Evolutionary conservation across 306 rosid genomes (phyloP).

Genomic region (Gleditsia sinensis): DNA sequence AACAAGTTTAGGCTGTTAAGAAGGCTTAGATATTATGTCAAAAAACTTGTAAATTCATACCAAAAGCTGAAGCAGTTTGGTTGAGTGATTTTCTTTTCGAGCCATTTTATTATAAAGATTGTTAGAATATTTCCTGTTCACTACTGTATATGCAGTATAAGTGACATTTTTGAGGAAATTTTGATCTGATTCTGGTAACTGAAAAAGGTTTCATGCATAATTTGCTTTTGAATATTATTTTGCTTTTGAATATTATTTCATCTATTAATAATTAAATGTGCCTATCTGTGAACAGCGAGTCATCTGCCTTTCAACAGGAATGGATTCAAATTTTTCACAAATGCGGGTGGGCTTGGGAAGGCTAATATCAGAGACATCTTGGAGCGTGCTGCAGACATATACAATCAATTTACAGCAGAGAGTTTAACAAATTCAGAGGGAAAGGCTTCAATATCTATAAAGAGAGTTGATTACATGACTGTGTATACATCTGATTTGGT

Average conservation of each 20-base stretch:
- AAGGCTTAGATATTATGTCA: slow-evolving; percentile 5
- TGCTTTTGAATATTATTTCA: slow-evolving; percentile 8
- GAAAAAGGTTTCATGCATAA: neutral
- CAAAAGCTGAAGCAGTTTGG: slow-evolving; percentile 9
- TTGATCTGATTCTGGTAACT: neutral
- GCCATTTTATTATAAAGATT: slow-evolving; percentile 9
- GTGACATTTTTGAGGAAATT: slow-evolving; percentile 17
- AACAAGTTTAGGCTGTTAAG: neutral
- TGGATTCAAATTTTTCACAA: slow-evolving; percentile 94
- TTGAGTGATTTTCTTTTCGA: slow-evolving; percentile 25
- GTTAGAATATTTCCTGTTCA: slow-evolving; percentile 6
- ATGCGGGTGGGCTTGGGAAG: slow-evolving; percentile 92
- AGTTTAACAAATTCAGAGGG: slow-evolving; percentile 50
- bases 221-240: neutral
- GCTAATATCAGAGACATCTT: slow-evolving; percentile 85
- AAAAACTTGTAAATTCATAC: slow-evolving; percentile 11
- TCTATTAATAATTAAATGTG: slow-evolving; percentile 28
- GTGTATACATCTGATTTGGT: slow-evolving; percentile 87
- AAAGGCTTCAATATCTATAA: slow-evolving; percentile 54
- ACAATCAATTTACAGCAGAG: slow-evolving; percentile 64
- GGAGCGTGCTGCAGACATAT: slow-evolving; percentile 80
- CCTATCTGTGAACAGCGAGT: slow-evolving; percentile 70
- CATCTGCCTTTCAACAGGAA: slow-evolving; percentile 97
- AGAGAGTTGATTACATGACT: slow-evolving; percentile 78
- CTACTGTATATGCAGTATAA: neutral